These are phyloP conservation scores for Botrytis aclada DNA, from an alignment of 2,329 filamentous ascomycete species.

Conservation along the genomic window DNA sequence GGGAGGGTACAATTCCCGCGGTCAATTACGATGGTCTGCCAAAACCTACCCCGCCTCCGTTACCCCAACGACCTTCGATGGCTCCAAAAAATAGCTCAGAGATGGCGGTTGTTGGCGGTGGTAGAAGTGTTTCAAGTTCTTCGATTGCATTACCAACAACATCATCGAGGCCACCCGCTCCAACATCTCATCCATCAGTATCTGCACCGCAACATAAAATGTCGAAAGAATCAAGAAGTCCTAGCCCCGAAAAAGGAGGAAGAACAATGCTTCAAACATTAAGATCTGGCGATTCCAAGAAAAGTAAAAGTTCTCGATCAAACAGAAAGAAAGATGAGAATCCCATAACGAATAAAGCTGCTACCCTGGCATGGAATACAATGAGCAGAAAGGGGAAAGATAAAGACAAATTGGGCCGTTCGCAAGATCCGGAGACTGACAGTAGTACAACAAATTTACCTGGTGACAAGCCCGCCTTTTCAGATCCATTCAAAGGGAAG, in stretches of 20 bases:
- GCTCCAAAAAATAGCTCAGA: conserved; percentile 51
- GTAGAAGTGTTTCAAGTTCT: conserved; percentile 28
- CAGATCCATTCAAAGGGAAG: conserved; percentile 24
- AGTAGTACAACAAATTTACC: conserved; percentile 30
- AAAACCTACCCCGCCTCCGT: conserved; percentile 54
- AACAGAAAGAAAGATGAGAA: conserved; percentile 41
- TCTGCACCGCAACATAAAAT: conserved; percentile 24
- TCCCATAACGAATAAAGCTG: conserved; percentile 59
- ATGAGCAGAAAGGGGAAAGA: conserved; percentile 30
- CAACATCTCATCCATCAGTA: conserved; percentile 26
- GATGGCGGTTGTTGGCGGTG: conserved; percentile 40
- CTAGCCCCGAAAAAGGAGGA: conserved; percentile 53
- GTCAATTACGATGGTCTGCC: conserved; percentile 78
- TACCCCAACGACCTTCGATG: conserved; percentile 53
- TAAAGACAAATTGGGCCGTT: conserved; percentile 29
- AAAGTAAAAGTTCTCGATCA: conserved; percentile 39
- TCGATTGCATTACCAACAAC: conserved; percentile 22
- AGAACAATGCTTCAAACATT: conserved; percentile 62
- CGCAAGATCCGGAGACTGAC: conserved; percentile 31
- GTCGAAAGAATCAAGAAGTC: conserved; percentile 45
- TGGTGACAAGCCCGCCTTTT: conserved; percentile 28
- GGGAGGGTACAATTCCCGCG: conserved; percentile 76
- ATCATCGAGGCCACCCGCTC: conserved; percentile 22
- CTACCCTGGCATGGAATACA: conserved; percentile 55
- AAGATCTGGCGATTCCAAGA: conserved; percentile 51